phyloP scores from a whole-genome alignment of 1,284 basidiomycete genomes.

The Spongiforma sp. region DNA sequence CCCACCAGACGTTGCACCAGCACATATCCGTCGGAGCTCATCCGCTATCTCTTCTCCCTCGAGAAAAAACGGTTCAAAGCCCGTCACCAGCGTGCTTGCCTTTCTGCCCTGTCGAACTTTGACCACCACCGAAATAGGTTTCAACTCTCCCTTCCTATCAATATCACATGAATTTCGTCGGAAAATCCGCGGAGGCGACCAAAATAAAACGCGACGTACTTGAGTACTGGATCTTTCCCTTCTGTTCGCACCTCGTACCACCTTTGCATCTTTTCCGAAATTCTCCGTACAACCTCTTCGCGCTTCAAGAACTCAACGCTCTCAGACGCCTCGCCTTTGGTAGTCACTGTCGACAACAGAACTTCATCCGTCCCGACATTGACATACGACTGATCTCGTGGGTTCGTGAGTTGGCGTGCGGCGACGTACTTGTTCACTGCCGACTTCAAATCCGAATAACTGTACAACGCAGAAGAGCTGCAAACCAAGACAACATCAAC shows the following conservation, averaged over 20 bases:
- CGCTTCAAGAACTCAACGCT: constrained; percentile 65
- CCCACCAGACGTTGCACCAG: constrained; percentile 75
- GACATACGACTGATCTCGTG: constrained; percentile 69
- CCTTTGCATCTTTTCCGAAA: constrained; percentile 69
- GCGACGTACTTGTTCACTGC: constrained; percentile 68
- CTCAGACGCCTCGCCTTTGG: constrained; percentile 45
- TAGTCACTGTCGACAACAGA: constrained; percentile 53
- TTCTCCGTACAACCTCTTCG: constrained; percentile 65
- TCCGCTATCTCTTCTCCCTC: constrained; percentile 78
- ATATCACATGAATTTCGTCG: constrained; percentile 2
- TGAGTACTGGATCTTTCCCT: constrained; percentile 56
- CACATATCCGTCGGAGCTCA: constrained; percentile 77
- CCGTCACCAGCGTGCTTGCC: constrained; percentile 76
- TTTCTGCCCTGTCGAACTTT: constrained; percentile 81
- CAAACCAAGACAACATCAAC: constrained; percentile 5
- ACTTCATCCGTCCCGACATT: constrained; percentile 60
- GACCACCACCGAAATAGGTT: constrained; percentile 68
- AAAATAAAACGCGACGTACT: constrained; percentile 56
- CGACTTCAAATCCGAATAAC: constrained; percentile 56
- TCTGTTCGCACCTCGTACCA: constrained; percentile 69
- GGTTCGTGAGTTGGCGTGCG: constrained; percentile 67
- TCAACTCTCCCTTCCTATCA: constrained; percentile 75
- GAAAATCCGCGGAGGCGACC: not conserved
- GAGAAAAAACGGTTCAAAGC: constrained; percentile 78
- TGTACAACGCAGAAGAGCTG: constrained; percentile 62